Base-by-base conservation (phyloP, 1,139 yeast species). In the Dujonia santamariae region DNA sequence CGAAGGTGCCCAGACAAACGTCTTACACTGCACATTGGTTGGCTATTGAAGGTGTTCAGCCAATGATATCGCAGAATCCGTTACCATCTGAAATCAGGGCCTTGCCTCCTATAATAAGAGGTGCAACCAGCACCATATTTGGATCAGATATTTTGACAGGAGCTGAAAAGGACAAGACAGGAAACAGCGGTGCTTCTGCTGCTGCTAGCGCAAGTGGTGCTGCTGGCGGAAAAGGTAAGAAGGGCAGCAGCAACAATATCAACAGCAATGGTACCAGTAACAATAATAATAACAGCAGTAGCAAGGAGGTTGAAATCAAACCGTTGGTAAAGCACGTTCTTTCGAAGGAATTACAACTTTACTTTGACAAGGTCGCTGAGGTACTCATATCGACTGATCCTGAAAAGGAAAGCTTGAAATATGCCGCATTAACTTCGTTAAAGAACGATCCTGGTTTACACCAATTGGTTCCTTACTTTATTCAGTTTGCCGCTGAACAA, bases 1-100 rank as follows among this genome's bases (percentile, higher is more conserved):
- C 99, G 5, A 86, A 85, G 51, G 96, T 94, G 3, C 98, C 99
- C 3, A 73, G 97, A 40, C 82, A 85, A 40, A 81, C 95, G 1
- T 81, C 96, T 0, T 90, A 85, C 55, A 87, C 97, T 0, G 96
- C 97, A 2, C 99, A 94, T 58, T 94, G 99, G 98, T 71, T 94
- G 27, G 97, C 98, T 1, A 86, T 94, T 39, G 99, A 94, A 61
- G 99, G 99, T 36, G 96, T 94, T 3, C 99, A 94, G 54, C 98
- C 99, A 1, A 84, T 94, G 35, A 92, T 94, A 38, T 95, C 97
- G 2, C 98, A 94, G 60, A 94, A 94, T 61, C 99, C 99, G 23
- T 76, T 85, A 30, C 78, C 90, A 17, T 72, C 80, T 28, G 95
- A 84, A 47, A 78, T 84, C 37, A 79, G 78, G 51, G 68, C 71